A percentile compares a stretch with the other conserved stretches of the same genome.
phyloP scores from a whole-genome alignment of 495 filamentous ascomycete species.

The Stereocaulon alpinum region DNA sequence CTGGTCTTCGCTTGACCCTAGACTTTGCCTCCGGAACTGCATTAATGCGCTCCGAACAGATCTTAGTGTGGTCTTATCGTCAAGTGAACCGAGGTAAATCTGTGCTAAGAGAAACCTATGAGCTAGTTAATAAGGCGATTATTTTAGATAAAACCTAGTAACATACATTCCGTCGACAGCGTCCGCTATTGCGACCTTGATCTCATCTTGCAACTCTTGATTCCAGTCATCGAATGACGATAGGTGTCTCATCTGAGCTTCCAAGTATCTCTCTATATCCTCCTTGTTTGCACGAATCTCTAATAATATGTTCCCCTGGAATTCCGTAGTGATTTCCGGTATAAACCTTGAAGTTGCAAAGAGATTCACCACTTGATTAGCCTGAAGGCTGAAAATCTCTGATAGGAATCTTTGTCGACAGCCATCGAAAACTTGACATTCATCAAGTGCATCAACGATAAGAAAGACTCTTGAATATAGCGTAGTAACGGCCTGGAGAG shows the following conservation, averaged over 20 bases:
- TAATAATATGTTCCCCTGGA: background rate
- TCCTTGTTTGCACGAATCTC: conserved; percentile 9
- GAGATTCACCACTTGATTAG: background rate
- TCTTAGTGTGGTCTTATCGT: background rate
- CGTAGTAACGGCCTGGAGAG: background rate
- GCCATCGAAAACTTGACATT: conserved; percentile 20
- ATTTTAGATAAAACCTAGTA: too few relatives aligned
- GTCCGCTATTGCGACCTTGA: conserved; percentile 17
- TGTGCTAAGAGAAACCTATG: background rate
- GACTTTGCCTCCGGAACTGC: too few relatives aligned
- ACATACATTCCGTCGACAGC: background rate
- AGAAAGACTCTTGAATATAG: conserved; percentile 25
- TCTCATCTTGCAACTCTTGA: background rate
- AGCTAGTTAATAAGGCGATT: too few relatives aligned
- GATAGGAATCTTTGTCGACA: background rate
- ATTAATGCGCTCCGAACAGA: too few relatives aligned
- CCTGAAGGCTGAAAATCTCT: background rate
- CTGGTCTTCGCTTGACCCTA: too few relatives aligned
- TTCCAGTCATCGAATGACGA: background rate
- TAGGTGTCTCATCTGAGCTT: background rate
- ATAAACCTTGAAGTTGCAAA: conserved; percentile 7
- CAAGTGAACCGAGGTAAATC: background rate
- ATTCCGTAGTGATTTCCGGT: background rate
- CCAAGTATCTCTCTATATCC: conserved; percentile 7
- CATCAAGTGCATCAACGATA: conserved; percentile 38